Conservation (phyloP, 1,139 yeast genomes). For the Geotrichum restrictum region DNA sequence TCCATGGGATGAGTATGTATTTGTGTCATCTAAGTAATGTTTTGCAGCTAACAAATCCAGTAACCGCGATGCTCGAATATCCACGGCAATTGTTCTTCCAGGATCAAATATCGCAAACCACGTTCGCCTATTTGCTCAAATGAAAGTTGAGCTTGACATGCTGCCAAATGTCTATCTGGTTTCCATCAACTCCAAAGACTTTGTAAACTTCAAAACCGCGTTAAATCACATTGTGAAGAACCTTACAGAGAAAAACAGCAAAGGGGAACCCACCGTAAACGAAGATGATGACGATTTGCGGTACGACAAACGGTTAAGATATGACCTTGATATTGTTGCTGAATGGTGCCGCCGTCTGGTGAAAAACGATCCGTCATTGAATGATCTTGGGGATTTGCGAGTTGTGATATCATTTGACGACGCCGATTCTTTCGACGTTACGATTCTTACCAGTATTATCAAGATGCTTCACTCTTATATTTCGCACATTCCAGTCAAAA, state of each 20-base stretch:
- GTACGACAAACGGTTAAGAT: constrained; percentile 41
- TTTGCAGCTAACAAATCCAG: constrained; percentile 13
- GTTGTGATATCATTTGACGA: constrained; percentile 57
- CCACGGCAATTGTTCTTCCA: constrained; percentile 35
- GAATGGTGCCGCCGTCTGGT: constrained; percentile 44
- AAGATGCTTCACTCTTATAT: constrained; percentile 45
- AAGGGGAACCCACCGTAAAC: constrained; percentile 10
- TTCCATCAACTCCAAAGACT: constrained; percentile 36
- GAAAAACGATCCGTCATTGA: constrained; percentile 14
- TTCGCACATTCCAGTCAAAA: constrained; percentile 41
- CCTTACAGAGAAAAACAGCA: constrained; percentile 29
- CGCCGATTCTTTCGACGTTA: constrained; percentile 54
- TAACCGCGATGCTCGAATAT: constrained; percentile 27
- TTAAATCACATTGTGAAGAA: constrained; percentile 39
- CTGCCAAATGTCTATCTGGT: constrained; percentile 27
- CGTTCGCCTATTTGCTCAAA: constrained; percentile 32
- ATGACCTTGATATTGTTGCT: constrained; percentile 51
- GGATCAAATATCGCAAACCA: constrained; percentile 40
- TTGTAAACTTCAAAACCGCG: constrained; percentile 39
- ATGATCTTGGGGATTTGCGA: constrained; percentile 31
- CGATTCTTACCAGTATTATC: constrained; percentile 50
- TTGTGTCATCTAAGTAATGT: not conserved
- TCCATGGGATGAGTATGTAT: constrained; percentile 26
- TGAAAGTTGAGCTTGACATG: constrained; percentile 24
- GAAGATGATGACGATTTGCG: constrained; percentile 21